A percentile compares a stretch with the other conserved stretches of the same genome.
phyloP scores from a whole-genome alignment of 2,329 filamentous ascomycete genomes.

The Neonectria punicea region DNA sequence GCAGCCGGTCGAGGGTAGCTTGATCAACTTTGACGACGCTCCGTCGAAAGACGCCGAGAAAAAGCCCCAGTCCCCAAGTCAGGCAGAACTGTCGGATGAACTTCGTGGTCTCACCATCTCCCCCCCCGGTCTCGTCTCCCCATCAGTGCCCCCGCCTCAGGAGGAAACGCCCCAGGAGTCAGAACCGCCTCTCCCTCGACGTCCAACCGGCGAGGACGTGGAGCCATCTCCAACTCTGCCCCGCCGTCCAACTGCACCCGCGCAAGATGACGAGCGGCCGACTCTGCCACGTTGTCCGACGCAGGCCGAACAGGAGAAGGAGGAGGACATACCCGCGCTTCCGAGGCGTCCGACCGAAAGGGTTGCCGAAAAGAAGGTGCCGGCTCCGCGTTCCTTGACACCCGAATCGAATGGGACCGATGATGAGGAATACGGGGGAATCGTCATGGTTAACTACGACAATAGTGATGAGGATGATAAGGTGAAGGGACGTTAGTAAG shows the following conservation, averaged over 20 bases:
- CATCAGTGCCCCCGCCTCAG: constrained; percentile 28
- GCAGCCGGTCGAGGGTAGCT: constrained; percentile 44
- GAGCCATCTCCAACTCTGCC: constrained; percentile 28
- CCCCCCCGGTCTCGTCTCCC: constrained; percentile 38
- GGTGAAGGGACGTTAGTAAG: background rate
- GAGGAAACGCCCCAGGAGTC: constrained; percentile 8
- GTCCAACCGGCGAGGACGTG: constrained; percentile 6
- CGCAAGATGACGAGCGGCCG: constrained; percentile 23
- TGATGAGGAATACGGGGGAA: constrained; percentile 50
- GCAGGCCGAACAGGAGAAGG: constrained; percentile 15
- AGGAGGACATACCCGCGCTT: constrained; percentile 28
- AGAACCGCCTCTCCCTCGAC: constrained; percentile 26
- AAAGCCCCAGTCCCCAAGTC: constrained; percentile 22
- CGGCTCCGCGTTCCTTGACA: constrained; percentile 37
- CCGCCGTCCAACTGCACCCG: constrained; percentile 23
- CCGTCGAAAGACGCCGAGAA: constrained; percentile 21
- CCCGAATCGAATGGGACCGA: constrained; percentile 43
- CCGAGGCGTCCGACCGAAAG: constrained; percentile 31
- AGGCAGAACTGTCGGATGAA: constrained; percentile 38
- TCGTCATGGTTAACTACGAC: constrained; percentile 53
- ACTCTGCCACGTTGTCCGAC: constrained; percentile 30
- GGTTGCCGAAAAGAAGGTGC: constrained; percentile 14
- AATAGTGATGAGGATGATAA: constrained; percentile 38
- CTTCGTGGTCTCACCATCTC: constrained; percentile 45
- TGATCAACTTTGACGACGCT: constrained; percentile 45